Base-by-base conservation (phyloP, 116 monocot species). In the Iris pallida region DNA sequence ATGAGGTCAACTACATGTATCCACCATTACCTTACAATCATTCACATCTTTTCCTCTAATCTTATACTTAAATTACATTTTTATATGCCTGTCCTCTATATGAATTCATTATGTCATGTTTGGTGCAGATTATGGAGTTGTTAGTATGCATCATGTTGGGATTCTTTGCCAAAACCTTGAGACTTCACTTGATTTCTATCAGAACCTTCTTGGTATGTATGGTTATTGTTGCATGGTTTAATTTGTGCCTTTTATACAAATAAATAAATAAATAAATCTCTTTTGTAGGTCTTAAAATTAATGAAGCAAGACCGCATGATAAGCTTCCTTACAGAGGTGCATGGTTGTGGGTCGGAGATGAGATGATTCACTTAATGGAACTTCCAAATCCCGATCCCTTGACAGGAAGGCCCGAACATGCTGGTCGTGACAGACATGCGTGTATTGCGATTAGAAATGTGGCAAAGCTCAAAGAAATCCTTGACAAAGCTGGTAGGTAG, bases 311-410 rank as follows among this genome's bases (percentile, higher is more conserved):
- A 75, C 90, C 94, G 8, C 71, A 87, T 70, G 82, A 90, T 48
- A 98, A 98, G 71, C 89, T 98, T 73, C 98, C 98, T 5, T 98
- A 93, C n/a, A 83, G 93, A 81, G 98, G 98, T 47, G 93, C 93
- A 71, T 98, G 98, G 98, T 65, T 98, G n/a, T 98, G 93, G 98
- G 90, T 98, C 17, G 93, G 98, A 71, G 78, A 85, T 47, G 93
- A 93, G 80, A 98, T 98, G 98, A 93, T 98, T 71, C 98, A 98
- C 68, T 80, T 98, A 72, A 98, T 98, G 98, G 98, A 98, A 77
- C 93, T 98, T 69, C 98, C 98, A 42, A 98, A 98, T 78, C 98
- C 98, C 43, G 98, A 98, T 80, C 98, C 98, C 41, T 78, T 98
- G 49, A 98, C 86, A 17, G 98, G 93, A n/a, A 93, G 98, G 13